These are phyloP conservation scores for Cercospora citrullina DNA, from an alignment of 2,329 filamentous ascomycete species.

Conservation along the genomic window DNA sequence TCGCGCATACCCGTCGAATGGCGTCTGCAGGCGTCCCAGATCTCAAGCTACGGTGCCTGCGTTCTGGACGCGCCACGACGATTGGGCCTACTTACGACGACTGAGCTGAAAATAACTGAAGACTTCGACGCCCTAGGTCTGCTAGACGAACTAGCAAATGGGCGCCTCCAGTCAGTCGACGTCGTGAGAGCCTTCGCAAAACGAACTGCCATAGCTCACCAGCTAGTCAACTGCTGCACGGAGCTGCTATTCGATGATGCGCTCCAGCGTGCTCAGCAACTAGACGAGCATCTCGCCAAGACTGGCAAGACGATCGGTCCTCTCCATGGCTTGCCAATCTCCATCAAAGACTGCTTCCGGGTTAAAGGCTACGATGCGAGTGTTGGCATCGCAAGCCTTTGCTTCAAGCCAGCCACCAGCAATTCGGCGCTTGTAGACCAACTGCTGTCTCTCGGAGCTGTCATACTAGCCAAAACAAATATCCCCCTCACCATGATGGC, in stretches of 20 bases:
- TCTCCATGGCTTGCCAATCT: slow-evolving; percentile 46
- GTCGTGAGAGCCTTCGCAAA: slow-evolving; percentile 47
- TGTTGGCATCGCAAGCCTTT: slow-evolving; percentile 46
- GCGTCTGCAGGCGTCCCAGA: slow-evolving; percentile 39
- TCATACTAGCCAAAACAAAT: slow-evolving; percentile 56
- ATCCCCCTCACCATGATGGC: slow-evolving; percentile 52
- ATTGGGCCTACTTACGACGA: slow-evolving; percentile 53
- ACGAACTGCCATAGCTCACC: slow-evolving; percentile 50
- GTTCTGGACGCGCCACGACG: slow-evolving; percentile 54
- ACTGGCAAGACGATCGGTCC: slow-evolving; percentile 45
- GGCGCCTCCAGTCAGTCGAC: slow-evolving; percentile 22
- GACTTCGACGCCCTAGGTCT: slow-evolving; percentile 50
- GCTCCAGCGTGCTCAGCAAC: slow-evolving; percentile 41
- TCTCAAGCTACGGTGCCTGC: slow-evolving; percentile 29
- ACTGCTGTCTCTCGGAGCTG: slow-evolving; percentile 48
- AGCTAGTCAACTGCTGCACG: slow-evolving; percentile 50
- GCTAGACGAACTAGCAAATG: slow-evolving; percentile 39
- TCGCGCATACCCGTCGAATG: slow-evolving; percentile 48
- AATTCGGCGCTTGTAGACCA: slow-evolving; percentile 51
- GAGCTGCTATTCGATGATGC: slow-evolving; percentile 43
- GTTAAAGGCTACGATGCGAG: slow-evolving; percentile 41
- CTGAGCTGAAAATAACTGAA: slow-evolving; percentile 59
- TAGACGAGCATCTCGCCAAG: slow-evolving; percentile 42
- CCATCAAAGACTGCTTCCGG: slow-evolving; percentile 42
- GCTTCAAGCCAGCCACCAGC: slow-evolving; percentile 54